Conservation (phyloP, 352 stramenopile genomes). For the Globisporangium nunn region DNA sequence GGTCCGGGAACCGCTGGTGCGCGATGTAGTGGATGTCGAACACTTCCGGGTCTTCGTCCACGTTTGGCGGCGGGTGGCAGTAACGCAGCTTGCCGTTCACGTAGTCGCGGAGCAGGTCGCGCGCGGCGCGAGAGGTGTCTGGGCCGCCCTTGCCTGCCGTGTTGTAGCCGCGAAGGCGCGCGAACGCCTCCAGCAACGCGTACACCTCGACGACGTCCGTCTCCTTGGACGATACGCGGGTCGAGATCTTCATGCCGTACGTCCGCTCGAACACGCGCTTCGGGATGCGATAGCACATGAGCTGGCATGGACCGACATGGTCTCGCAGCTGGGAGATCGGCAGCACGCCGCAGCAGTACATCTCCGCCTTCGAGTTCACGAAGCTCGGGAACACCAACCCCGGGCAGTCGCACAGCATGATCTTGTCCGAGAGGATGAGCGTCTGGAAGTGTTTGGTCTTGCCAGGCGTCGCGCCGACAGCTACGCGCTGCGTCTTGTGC, state of each 20-base stretch:
- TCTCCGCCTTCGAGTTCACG: conserved; percentile 97
- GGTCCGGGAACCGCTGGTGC: conserved; percentile 47
- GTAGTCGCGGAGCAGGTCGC: conserved; percentile 97
- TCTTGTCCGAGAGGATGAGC: conserved; percentile 92
- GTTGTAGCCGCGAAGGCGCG: conserved; percentile 87
- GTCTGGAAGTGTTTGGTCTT: conserved; percentile 99
- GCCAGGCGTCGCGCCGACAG: conserved; percentile 95
- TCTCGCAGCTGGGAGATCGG: conserved; percentile 98
- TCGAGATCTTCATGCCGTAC: conserved; percentile 93
- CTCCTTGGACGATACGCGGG: conserved; percentile 57
- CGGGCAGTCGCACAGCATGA: conserved; percentile 99
- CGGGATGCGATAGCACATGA: conserved; percentile 94
- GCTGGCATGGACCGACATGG: conserved; percentile 88
- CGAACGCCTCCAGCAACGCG: conserved; percentile 72
- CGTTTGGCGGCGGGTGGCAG: conserved; percentile 90
- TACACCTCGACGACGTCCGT: conserved; percentile 78
- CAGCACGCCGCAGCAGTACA: conserved; percentile 98
- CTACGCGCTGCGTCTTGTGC: conserved; percentile 94
- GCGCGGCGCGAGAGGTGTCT: conserved; percentile 92
- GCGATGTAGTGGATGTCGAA: conserved; percentile 78
- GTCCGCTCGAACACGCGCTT: conserved; percentile 94
- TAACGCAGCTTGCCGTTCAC: conserved; percentile 96
- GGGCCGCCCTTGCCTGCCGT: conserved; percentile 91
- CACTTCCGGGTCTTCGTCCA: conserved; percentile 30
- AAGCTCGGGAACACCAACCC: conserved; percentile 99